Evolutionary conservation across 108 stramenopile species (phyloP).

Genomic region (Cyclostephanos invisitatus): DNA sequence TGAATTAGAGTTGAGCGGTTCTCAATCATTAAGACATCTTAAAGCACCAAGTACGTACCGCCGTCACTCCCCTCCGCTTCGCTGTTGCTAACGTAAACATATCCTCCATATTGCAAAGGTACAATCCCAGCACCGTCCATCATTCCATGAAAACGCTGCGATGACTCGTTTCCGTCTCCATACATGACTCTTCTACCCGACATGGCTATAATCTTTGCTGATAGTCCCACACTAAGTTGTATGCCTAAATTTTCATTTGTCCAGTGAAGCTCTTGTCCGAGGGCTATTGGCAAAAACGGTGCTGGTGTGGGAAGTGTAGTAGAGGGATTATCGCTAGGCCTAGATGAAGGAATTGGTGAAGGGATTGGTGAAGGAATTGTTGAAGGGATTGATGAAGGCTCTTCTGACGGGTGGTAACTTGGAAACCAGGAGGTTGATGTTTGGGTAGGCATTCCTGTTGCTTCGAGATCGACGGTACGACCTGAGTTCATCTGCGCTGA

Average conservation of each 20-base stretch:
- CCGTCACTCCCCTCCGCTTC: constrained; percentile 9
- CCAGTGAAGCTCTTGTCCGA: neutral
- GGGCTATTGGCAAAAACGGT: constrained; percentile 6
- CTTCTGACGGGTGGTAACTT: constrained; percentile 4
- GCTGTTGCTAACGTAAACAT: constrained; percentile 22
- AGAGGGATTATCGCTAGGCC: neutral
- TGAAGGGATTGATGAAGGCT: constrained; percentile 2
- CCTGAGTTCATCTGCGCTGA: too few species aligned
- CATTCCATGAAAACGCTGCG: neutral
- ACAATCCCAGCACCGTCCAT: constrained; percentile 17
- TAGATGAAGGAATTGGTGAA: neutral
- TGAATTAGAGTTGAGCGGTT: neutral
- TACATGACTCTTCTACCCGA: neutral
- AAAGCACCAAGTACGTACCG: neutral
- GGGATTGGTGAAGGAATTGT: constrained; percentile 4
- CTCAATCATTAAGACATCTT: neutral
- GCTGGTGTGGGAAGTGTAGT: neutral
- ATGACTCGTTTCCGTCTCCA: constrained; percentile 3
- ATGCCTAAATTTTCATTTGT: neutral
- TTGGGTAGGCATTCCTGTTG: neutral
- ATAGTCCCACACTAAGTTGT: neutral
- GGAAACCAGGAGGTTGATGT: neutral
- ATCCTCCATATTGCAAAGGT: constrained; percentile 11
- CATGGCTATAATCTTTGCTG: constrained; percentile 6
- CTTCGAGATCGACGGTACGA: too few species aligned